These are phyloP conservation scores for Jimgerdemannia flammicorona DNA, from an alignment of 192 early-diverging fungal genomes.

Conservation along the genomic window DNA sequence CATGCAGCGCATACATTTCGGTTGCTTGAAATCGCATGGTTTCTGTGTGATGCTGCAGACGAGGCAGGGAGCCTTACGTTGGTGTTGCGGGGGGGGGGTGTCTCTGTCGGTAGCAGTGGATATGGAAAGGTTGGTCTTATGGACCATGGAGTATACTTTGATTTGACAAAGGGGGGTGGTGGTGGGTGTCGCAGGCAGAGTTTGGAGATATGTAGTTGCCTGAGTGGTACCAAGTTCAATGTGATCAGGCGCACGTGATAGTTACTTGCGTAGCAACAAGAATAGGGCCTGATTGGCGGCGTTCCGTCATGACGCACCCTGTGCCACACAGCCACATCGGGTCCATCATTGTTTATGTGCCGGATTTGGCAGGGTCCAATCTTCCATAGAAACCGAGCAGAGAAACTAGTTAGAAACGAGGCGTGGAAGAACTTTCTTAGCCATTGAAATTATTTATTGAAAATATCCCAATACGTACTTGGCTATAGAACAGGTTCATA, in stretches of 20 bases:
- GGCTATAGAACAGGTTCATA: too few species aligned
- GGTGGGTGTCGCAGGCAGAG: neutral
- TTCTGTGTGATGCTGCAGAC: neutral
- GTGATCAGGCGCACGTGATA: neutral
- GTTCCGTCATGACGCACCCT: too few species aligned
- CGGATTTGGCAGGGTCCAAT: too few species aligned
- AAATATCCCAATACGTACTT: too few species aligned
- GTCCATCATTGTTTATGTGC: too few species aligned
- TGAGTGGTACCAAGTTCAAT: neutral
- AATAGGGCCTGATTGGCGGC: too few species aligned
- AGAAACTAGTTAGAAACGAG: too few species aligned
- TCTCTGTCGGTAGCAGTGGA: neutral
- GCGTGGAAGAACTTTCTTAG: too few species aligned
- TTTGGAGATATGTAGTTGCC: neutral
- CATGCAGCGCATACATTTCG: neutral
- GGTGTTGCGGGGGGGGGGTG: neutral
- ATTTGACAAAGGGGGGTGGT: neutral
- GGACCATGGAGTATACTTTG: neutral
- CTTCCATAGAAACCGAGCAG: too few species aligned
- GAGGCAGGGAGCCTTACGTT: neutral
- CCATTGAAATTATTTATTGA: too few species aligned
- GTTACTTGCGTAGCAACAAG: too few species aligned
- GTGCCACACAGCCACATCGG: too few species aligned
- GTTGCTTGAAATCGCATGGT: neutral
- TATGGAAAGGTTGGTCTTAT: neutral